Evolutionary conservation across 768 basidiomycete genomes (phyloP), one percentile per base, ranked within the genome.

Genomic region (Suillus sp.): DNA sequence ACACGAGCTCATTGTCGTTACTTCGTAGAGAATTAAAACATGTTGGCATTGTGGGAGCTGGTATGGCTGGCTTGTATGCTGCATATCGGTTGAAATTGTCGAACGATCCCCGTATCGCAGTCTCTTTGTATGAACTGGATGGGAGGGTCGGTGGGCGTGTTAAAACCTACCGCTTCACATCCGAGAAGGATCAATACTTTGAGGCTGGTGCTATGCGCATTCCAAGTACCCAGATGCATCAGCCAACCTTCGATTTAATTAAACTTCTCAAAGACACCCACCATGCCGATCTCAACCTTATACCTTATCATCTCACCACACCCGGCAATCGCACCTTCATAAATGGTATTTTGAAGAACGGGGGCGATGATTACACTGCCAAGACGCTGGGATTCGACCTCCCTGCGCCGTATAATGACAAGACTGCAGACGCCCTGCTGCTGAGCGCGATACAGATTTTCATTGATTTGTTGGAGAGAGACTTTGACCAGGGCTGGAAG

Each of bases 131-230:
- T 47, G 61, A 62, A 30, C n/a, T 35, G 20, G 59, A 56, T 61
- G 34, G 59, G 34, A 56, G 60, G 22, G 59, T 68, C 30, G 67
- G 67, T 22, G 66, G 67, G 9, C 67, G 67, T 13, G 59, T 67
- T 14, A 64, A 60, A 42, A 67, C 66, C 30, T 40, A 67, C 38
- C 42, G 50, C 30, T 67, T 67, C 55, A 64, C 59, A 50, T 22
- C 43, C 2, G 67, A 67, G 50, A 48, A 68, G 10, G 50, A 67
- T 25, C 66, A 67, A 32, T 67, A 65, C 38, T 67, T 68, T 30
- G 66, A 67, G 51, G 67, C 63, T 3, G 66, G 66, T 18, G 66
- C 67, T 14, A 67, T 68, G 66, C 67, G 66, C 48, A 61, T 67
- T 55, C 66, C 66, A 22, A 59, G 60, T 30, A 64, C 64, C 25